Evolutionary conservation across 1,284 basidiomycete genomes (phyloP).

Genomic region (Moniliella sp.): DNA sequence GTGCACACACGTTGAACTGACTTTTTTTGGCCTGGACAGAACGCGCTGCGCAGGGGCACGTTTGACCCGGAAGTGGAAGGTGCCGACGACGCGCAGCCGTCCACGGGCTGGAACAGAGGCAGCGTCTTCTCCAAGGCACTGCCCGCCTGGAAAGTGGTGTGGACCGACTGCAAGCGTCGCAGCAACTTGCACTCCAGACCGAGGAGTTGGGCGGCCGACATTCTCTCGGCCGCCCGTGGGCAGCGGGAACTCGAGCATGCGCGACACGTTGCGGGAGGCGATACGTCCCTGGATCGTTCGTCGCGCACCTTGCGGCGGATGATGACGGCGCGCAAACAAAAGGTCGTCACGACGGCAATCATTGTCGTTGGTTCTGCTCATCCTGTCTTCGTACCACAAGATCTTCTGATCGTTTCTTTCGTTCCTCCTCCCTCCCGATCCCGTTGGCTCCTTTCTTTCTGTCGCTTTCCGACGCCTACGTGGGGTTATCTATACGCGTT

Average conservation of each 20-base stretch:
- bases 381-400: conserved; percentile 30
- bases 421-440: too few species aligned
- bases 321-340: conserved; percentile 38
- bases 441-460: too few species aligned
- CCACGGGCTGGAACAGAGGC: too few species aligned
- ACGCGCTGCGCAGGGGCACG: too few species aligned
- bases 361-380: conserved; percentile 27
- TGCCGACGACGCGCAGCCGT: too few species aligned
- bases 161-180: conserved; percentile 63
- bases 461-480: too few species aligned
- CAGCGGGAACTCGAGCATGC: conserved; percentile 82
- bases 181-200: conserved; percentile 79
- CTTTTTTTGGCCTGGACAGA: too few species aligned
- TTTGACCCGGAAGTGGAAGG: too few species aligned
- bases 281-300: conserved; percentile 42
- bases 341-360: conserved; percentile 26
- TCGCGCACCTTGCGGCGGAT: conserved; percentile 44
- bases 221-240: conserved; percentile 57
- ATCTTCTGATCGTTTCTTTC: too few species aligned
- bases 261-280: conserved; percentile 51
- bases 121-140: conserved; percentile 31
- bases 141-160: conserved; percentile 35
- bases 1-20: too few species aligned
- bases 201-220: conserved; percentile 84
- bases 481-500: too few species aligned